Conservation (phyloP, 805 yeast species). For the Ogataea nitratoaversa region DNA sequence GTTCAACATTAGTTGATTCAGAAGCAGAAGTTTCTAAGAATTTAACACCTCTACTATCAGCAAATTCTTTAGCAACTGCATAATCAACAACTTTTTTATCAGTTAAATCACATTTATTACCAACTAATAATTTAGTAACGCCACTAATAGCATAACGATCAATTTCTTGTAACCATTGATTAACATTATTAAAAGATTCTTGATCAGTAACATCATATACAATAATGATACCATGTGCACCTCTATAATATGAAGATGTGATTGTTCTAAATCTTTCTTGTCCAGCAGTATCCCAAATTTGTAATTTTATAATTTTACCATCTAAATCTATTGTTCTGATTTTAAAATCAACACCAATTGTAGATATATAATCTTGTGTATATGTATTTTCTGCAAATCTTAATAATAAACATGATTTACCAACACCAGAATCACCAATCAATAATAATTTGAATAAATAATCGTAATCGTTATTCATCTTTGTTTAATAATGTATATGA, state of each 20-base stretch:
- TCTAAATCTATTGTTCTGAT: conserved; percentile 89
- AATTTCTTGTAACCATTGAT: conserved; percentile 98
- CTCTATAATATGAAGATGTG: conserved; percentile 95
- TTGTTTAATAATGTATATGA: conserved; percentile 1
- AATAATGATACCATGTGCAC: conserved; percentile 97
- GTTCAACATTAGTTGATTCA: conserved; percentile 94
- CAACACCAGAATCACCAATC: conserved; percentile 50
- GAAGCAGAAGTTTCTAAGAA: conserved; percentile 95
- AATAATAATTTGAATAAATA: conserved; percentile 89
- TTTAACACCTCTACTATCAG: conserved; percentile 91
- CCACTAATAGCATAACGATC: conserved; percentile 98
- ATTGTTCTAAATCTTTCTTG: conserved; percentile 98
- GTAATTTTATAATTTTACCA: conserved; percentile 95
- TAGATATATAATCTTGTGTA: conserved; percentile 94
- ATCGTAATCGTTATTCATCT: conserved; percentile 94
- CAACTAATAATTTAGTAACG: conserved; percentile 91
- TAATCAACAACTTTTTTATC: conserved; percentile 95
- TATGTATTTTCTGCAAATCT: conserved; percentile 97
- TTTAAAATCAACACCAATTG: conserved; percentile 95
- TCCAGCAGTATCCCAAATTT: conserved; percentile 99
- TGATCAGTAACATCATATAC: conserved; percentile 98
- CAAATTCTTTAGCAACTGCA: conserved; percentile 95
- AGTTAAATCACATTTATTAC: conserved; percentile 91
- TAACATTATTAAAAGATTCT: conserved; percentile 92
- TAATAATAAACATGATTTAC: neutral